Evolutionary conservation across 164 flowering plant genomes (phyloP), one percentile per base, ranked within the genome.

Genomic region (Macadamia integrifolia): DNA sequence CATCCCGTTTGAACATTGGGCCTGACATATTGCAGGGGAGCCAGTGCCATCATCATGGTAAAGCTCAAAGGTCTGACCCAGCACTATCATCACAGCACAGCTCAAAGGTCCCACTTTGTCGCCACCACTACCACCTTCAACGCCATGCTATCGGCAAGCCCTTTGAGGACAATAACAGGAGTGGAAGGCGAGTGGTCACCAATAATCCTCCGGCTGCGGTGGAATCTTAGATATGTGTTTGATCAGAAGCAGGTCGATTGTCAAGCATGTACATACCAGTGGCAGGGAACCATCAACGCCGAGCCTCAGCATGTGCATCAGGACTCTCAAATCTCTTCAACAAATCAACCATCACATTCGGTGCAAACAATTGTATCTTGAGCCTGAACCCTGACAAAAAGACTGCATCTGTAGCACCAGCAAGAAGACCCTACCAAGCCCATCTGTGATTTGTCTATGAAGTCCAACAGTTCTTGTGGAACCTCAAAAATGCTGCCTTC

Each of bases 341-440:
- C 59, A 69, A 90, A 90, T 2, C 93, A 93, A 1, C 85, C 79
- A 61, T 80, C 79, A 58, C 97, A 90, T 76, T 86, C 68, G 4
- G 97, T 89, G 66, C 97, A 88, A 17, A 80, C 69, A 42, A 83
- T 13, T 61, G 59, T 46, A 58, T 78, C 74, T 1, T 67, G 60
- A 28, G 62, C 28, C 74, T 48, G 71, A 18, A 83, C 76, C 75
- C 83, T 60, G 49, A 86, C 79, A 57, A 80, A 81, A 1, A 86
- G 73, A 64, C 66, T 80, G 76, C 94, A 89, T 30, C 86, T 79
- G 78, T 91, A 83, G 64, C 94, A 91, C 97, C 94, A 91, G 66
- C 73, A 86, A 1, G 89, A 83, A 23, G 86, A 55, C 18, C 68
- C 76, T 15, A 30, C 44, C 32, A 81, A 66, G 46, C 72, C 69